Conservation (phyloP, 2,329 filamentous ascomycete species). For the Rugonectria rugulosa region DNA sequence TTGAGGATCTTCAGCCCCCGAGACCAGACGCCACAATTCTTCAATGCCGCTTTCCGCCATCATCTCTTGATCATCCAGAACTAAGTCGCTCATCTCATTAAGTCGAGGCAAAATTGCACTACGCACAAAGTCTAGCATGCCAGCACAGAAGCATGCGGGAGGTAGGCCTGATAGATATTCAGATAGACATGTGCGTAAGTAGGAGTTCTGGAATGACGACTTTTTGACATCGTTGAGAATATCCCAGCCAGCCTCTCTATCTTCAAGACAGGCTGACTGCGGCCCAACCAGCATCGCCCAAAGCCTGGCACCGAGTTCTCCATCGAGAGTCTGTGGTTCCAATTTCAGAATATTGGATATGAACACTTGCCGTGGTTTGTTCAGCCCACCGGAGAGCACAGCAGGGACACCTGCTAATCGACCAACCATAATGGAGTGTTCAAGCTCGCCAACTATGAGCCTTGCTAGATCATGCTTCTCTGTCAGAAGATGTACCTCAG, state of each 20-base stretch:
- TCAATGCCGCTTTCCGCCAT: slow-evolving; percentile 66
- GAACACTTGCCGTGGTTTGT: slow-evolving; percentile 63
- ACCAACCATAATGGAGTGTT: slow-evolving; percentile 55
- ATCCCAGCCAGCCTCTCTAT: slow-evolving; percentile 74
- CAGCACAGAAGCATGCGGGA: slow-evolving; percentile 65
- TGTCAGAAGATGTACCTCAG: slow-evolving; percentile 65
- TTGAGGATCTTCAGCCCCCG: slow-evolving; percentile 69
- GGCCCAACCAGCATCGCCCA: slow-evolving; percentile 79
- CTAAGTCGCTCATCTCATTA: slow-evolving; percentile 51
- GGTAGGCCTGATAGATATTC: slow-evolving; percentile 65
- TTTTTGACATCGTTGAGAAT: slow-evolving; percentile 61
- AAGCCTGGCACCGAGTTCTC: slow-evolving; percentile 67
- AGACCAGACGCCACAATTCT: slow-evolving; percentile 83
- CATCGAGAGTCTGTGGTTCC: slow-evolving; percentile 67
- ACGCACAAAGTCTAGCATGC: slow-evolving; percentile 69
- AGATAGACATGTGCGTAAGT: slow-evolving; percentile 61
- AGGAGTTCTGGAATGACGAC: slow-evolving; percentile 59
- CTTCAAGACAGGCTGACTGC: slow-evolving; percentile 63
- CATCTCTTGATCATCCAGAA: slow-evolving; percentile 60
- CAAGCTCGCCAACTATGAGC: slow-evolving; percentile 71
- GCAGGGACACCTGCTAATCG: slow-evolving; percentile 48
- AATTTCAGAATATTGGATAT: slow-evolving; percentile 65
- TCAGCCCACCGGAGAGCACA: slow-evolving; percentile 57
- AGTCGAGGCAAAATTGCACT: slow-evolving; percentile 58
- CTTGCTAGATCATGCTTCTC: slow-evolving; percentile 67